Evolutionary conservation across 148 eudicot species (phyloP), one percentile per base, ranked within the genome.

Genomic region (Arbutus unedo): DNA sequence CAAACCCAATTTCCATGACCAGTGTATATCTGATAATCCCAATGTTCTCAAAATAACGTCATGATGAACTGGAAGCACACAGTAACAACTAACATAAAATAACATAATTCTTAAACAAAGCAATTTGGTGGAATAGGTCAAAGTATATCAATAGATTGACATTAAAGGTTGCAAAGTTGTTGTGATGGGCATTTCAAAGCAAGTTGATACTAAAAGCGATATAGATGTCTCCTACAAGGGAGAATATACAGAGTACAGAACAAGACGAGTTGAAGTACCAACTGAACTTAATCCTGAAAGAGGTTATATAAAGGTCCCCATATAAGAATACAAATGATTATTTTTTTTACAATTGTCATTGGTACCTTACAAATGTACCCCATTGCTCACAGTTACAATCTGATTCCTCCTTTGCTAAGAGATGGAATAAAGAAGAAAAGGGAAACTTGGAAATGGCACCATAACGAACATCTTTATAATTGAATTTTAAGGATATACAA

Each of bases 71-170:
- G 16, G 51, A 49, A 48, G 41, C 55, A 74, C 6, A 74, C 2
- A 9, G 5, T 74, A 74, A 38, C 54, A 48, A 48, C 48, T n/a
- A 74, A 53, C 14, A 9, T 47, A 55, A 21, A 48, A 74, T n/a
- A 74, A 53, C 14, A 9, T 47, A 55, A 21, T 19, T 78, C 51
- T 71, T 43, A 45, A 71, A 43, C n/a, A 43, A 71, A 71, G 23
- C 51, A 72, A 48, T 74, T 48, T 9, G 55, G 54, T 48, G 77
- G 48, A 74, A 47, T 18, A 74, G 76, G 49, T n/a, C 38, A 74
- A 73, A 74, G 15, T 47, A 50, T 48, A 8, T 74, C 55, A 74
- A 79, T 8, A 21, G 10, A 64, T 13, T 31, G 60, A 49, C 19
- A 11, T 16, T 25, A 18, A 55, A 50, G 43, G 21, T 54, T 59